Percentiles rank a stretch among this genome's conserved stretches.
Evolutionary conservation across 345 rosid genomes (phyloP).

Genomic region (Adansonia digitata): DNA sequence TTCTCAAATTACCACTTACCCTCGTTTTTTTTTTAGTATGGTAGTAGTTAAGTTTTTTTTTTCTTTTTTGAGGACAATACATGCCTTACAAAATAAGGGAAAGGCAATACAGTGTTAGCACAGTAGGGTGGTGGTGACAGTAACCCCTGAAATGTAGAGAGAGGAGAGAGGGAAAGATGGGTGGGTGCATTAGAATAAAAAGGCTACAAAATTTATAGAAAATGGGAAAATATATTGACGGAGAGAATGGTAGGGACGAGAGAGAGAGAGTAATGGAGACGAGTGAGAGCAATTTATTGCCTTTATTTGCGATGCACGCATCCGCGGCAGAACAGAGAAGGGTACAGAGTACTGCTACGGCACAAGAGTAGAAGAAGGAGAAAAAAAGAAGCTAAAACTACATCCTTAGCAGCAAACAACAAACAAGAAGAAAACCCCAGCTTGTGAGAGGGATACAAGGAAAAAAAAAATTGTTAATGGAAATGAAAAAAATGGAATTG

Average conservation of each 20-base stretch:
- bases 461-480: constrained; percentile 1
- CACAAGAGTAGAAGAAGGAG: constrained; percentile 14
- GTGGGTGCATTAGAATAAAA: background rate
- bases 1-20: background rate
- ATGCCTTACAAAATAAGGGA: background rate
- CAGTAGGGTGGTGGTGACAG: constrained; percentile 5
- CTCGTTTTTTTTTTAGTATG: background rate
- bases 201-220: background rate
- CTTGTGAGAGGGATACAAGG: background rate
- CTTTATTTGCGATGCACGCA: constrained; percentile 56
- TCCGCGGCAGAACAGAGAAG: constrained; percentile 38
- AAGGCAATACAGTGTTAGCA: background rate
- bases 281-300: constrained; percentile 23
- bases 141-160: background rate
- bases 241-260: background rate
- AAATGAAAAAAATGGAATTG: constrained; percentile 19
- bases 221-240: background rate
- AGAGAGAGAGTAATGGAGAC: constrained; percentile 12
- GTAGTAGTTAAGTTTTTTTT: background rate
- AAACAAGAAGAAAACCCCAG: background rate
- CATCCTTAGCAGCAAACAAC: background rate
- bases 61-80: background rate
- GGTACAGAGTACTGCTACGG: constrained; percentile 28
- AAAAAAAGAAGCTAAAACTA: background rate
- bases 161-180: background rate